Base-by-base conservation (phyloP, 2,329 filamentous ascomycete genomes). In the Colletotrichum chlorophyti region DNA sequence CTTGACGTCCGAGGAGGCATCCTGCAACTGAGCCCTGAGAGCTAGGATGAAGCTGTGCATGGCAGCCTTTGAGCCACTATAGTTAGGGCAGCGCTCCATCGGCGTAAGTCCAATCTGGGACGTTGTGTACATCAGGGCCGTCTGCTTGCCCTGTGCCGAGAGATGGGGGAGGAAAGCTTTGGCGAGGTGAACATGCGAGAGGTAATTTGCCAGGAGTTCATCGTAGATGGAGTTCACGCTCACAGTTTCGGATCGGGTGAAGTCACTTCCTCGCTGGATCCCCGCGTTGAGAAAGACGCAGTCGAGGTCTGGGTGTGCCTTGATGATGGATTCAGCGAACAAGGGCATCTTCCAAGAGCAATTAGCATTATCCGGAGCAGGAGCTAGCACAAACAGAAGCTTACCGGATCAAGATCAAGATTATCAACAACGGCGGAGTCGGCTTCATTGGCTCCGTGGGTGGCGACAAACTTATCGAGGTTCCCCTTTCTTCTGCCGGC, bases 201-300 rank as follows among this genome's bases (percentile, higher is more conserved):
- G 67, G 40, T 69, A 69, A 37, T 70, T 71, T 14, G 64, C 67
- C n/a, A 61, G 64, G 3, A 71, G 40, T 50, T 71, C 66, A 1
- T 63, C 43, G 10, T 68, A 63, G 38, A 74, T 66, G 5, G 61
- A 61, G n/a, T 34, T 66, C 32, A 76, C 53, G 6, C 70, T 65
- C 23, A 76, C 58, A 3, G 49, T 41, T 31, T 68, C 66, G 4
- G 66, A 66, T 19, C 46, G 51, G 2, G 63, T 42, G 62, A 83
- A 77, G 65, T 82, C 69, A 51, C 81, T 69, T 0, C 65, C 66
- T 19, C 73, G 70, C 66, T 87, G 83, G 15, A 83, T 74, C 6
- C 83, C 84, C 0, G 83, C 79, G 65, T 86, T 86, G 43, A 87
- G 70, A 50, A 88, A 70, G 29, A 88, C 68, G 63, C 78, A 79